Percentiles rank a stretch among this genome's conserved stretches.
phyloP scores from a whole-genome alignment of 2,329 filamentous ascomycete species.

The Aureobasidium sp. region DNA sequence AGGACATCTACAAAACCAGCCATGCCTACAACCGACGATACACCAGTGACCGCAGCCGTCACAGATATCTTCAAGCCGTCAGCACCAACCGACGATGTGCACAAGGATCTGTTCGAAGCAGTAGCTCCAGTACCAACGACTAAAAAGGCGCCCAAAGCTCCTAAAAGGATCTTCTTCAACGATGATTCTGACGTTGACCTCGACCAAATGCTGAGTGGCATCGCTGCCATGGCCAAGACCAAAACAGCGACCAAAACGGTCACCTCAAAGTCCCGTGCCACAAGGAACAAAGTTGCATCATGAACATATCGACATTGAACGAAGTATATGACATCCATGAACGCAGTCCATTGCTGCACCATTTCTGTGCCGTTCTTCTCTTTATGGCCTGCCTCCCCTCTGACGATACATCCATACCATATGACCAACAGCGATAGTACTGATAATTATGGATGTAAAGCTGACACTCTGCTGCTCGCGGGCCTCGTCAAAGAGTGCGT shows the following conservation, averaged over 20 bases:
- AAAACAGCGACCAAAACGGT: neutral
- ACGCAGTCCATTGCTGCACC: too few species aligned
- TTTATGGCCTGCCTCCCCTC: neutral
- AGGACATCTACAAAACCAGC: neutral
- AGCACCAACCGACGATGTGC: neutral
- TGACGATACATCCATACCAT: neutral
- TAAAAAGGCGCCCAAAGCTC: neutral
- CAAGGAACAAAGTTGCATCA: neutral
- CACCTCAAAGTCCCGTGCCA: neutral
- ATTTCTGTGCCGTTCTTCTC: neutral
- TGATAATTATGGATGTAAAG: neutral
- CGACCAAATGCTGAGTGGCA: neutral
- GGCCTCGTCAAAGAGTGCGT: neutral
- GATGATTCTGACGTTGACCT: constrained; percentile 8
- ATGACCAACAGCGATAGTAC: neutral
- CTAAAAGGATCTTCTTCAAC: neutral
- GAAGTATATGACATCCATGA: too few species aligned
- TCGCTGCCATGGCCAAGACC: neutral
- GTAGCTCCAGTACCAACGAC: neutral
- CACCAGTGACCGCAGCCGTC: too few species aligned
- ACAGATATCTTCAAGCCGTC: neutral
- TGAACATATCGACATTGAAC: neutral
- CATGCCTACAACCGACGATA: neutral
- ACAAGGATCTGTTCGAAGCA: neutral
- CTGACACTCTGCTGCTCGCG: neutral